These are phyloP conservation scores for Rosa multiflora DNA, from an alignment of 306 rosid genomes.

Conservation along the genomic window DNA sequence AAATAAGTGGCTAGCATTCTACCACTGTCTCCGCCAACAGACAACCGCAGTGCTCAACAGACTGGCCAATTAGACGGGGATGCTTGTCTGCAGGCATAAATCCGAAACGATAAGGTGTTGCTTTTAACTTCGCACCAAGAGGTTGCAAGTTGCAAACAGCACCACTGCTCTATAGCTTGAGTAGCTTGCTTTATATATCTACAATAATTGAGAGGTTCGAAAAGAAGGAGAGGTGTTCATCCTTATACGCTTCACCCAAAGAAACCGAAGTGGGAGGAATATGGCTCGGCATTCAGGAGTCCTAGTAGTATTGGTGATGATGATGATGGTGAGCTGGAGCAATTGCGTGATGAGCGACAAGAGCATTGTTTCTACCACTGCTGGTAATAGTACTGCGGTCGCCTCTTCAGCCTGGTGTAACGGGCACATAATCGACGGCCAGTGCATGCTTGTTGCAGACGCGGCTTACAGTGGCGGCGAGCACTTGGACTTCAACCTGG, in stretches of 20 bases:
- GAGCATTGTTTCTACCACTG: background rate
- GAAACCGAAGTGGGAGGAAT: background rate
- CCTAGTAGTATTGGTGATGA: background rate
- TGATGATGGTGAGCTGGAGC: background rate
- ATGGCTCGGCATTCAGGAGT: background rate
- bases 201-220: too few relatives aligned
- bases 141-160: too few relatives aligned
- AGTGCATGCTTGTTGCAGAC: background rate
- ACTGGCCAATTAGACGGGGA: too few relatives aligned
- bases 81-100: too few relatives aligned
- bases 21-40: too few relatives aligned
- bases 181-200: too few relatives aligned
- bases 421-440: background rate
- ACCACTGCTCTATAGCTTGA: too few relatives aligned
- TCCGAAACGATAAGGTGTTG: too few relatives aligned
- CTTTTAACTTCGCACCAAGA: too few relatives aligned
- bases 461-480: background rate
- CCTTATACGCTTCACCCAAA: background rate
- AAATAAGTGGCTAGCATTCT: too few relatives aligned
- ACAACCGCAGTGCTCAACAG: too few relatives aligned
- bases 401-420: background rate
- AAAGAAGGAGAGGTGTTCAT: too few relatives aligned
- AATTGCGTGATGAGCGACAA: background rate
- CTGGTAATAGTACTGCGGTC: background rate
- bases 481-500: background rate